Evolutionary conservation across 768 basidiomycete genomes (phyloP), one percentile per base, ranked within the genome.

Genomic region (Exidia glandulosa): DNA sequence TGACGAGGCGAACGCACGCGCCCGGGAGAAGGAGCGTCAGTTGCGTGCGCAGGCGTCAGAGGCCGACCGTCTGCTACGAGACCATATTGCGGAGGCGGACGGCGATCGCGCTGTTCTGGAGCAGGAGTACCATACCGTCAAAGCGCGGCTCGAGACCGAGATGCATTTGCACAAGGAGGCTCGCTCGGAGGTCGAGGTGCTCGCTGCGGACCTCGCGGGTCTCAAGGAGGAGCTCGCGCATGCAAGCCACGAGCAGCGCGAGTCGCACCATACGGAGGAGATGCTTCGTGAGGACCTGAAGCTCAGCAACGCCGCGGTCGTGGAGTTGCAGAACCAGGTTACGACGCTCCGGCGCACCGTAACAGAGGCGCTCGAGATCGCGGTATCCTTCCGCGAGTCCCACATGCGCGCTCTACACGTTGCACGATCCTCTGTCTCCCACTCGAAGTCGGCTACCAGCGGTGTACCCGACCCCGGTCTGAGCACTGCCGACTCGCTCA

Each of bases 51-150:
- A 92, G 68, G 86, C 88, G 6, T 82, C 81, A 14, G 88, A 79
- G 66, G 78, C 84, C 59, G 84, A 86, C 60, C 74, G 80, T 33
- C 71, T 78, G 48, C 83, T 96, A 63, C 82, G 91, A 1, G 93
- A 96, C 69, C 89, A 94, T 66, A 86, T 88, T 58, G 88, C 88
- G 2, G 94, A 98, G 71, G 90, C 93, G 14, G 92, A 96, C 66
- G 90, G 93, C 1, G 94, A 97, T 70, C 82, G 92, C 7, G 93
- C 94, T 0, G 91, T 95, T 14, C 76, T 96, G 52, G 93, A 96
- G 72, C 85, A 94, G 56, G 88, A 93, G 70, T 86, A 88, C 68
- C 83, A 81, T 41, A 88, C 90, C 68, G 73, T 90, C 36, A 79
- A 81, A 63, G 82, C 82, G 1, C 76, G 78, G 7, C 72, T 86